phyloP scores from a whole-genome alignment of 306 rosid species.

The Acacia melanoxylon region DNA sequence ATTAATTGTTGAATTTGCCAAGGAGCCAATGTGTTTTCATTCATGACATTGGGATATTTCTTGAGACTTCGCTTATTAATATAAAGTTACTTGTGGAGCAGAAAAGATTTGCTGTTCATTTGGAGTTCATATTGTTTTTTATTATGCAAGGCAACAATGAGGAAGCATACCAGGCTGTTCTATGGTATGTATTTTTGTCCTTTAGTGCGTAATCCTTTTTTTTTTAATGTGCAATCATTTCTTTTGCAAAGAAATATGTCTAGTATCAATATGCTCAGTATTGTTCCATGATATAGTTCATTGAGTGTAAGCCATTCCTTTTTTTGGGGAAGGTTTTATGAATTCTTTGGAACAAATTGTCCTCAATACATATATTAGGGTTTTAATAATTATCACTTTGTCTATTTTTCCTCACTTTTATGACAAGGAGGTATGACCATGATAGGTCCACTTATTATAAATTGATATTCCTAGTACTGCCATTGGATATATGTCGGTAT shows the following conservation, averaged over 20 bases:
- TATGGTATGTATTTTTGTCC: slow-evolving; percentile 47
- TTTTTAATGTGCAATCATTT: not conserved
- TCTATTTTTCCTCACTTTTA: not conserved
- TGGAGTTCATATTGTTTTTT: slow-evolving; percentile 60
- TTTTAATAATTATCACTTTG: not conserved
- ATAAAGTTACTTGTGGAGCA: slow-evolving; percentile 45
- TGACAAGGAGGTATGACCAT: not conserved
- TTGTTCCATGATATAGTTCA: slow-evolving; percentile 13
- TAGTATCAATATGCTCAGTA: slow-evolving; percentile 9
- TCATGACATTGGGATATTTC: slow-evolving; percentile 15
- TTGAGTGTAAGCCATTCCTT: slow-evolving; percentile 6
- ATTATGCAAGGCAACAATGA: slow-evolving; percentile 51
- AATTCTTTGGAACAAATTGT: slow-evolving; percentile 9
- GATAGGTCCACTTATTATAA: not conserved
- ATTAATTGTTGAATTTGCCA: not conserved
- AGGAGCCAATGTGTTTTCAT: not conserved
- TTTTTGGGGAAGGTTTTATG: not conserved
- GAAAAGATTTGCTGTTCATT: slow-evolving; percentile 54
- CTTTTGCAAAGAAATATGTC: slow-evolving; percentile 14
- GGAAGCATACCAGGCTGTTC: slow-evolving; percentile 56
- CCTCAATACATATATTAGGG: slow-evolving; percentile 2
- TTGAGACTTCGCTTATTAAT: slow-evolving; percentile 17
- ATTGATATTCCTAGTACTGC: not conserved
- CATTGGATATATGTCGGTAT: not conserved
- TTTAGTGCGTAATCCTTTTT: slow-evolving; percentile 9